phyloP scores from a whole-genome alignment of 1,139 yeast genomes.

The Pichia sp. region DNA sequence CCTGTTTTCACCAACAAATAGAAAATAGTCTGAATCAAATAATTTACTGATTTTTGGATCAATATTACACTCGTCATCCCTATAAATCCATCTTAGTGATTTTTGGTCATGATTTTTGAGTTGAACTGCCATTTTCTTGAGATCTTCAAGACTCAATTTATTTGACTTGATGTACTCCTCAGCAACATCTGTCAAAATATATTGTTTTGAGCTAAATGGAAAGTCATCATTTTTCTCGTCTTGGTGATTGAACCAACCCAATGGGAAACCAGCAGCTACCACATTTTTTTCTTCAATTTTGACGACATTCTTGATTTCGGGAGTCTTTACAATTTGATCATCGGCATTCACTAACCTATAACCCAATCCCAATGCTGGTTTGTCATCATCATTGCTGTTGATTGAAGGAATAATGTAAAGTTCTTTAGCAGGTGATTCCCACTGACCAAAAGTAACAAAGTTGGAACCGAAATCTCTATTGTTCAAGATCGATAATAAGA shows the following conservation, averaged over 20 bases:
- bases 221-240: slow-evolving; percentile 13
- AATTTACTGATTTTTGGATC: slow-evolving; percentile 8
- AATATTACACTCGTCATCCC: slow-evolving; percentile 4
- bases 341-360: slow-evolving; percentile 9
- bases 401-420: slow-evolving; percentile 18
- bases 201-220: slow-evolving; percentile 24
- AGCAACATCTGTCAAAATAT: slow-evolving; percentile 21
- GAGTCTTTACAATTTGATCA: not conserved
- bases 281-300: slow-evolving; percentile 20
- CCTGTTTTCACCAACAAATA: slow-evolving; percentile 21
- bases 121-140: no score
- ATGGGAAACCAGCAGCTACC: slow-evolving; percentile 22
- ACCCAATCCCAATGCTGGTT: slow-evolving; percentile 10
- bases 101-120: no score
- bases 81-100: slow-evolving; percentile 10
- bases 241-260: slow-evolving; percentile 12
- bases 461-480: slow-evolving; percentile 10
- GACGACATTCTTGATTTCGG: slow-evolving; percentile 3
- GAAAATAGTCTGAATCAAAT: slow-evolving; percentile 18
- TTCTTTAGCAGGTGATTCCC: slow-evolving; percentile 21
- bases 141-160: no score
- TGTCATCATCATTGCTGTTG: not conserved
- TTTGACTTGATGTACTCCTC: slow-evolving; percentile 7
- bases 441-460: slow-evolving; percentile 15
- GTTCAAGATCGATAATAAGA: slow-evolving; percentile 9